Evolutionary conservation across 805 yeast genomes (phyloP), one percentile per base, ranked within the genome.

Genomic region (Candida patagonica): DNA sequence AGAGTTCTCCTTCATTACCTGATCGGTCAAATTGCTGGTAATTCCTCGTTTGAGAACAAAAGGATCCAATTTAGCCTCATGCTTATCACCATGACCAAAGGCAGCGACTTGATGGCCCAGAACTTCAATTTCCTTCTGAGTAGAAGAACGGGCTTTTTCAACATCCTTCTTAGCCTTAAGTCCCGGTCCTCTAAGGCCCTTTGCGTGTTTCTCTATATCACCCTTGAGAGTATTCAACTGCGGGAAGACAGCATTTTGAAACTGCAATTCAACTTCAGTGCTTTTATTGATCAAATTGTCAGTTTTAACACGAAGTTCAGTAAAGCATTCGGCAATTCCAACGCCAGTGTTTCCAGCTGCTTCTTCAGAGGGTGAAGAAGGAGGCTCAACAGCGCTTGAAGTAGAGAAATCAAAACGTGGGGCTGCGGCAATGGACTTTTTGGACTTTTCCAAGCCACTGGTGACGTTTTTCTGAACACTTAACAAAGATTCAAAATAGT

Each of bases 11-110:
- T 63, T 63, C 30, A 53, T 54, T 22, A 73, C 48, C 53, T 73
- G 77, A 22, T 49, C 54, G 9, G 59, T 60, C 4, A 72, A 66
- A 34, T 61, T 55, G 32, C 54, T 50, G 21, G 61, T 41, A 2
- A 67, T 56, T 3, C 44, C 32, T 38, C 75, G 65, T 48, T 65
- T 65, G 32, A 63, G 45, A 21, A 71, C 48, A 46, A 65, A 73
- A 5, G 78, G 78, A 47, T 73, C 78, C 27, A 55, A 56, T 34
- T 56, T 53, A 38, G 61, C 57, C 24, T 68, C 71, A 6, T 60
- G 43, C 39, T 57, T 60, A 26, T 56, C 51, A 21, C 41, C 42
- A 8, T 47, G 48, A 10, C 52, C 51, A 41, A 52, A 61, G 34
- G 65, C 64, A 7, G 61, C 40, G 15, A 65, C 57, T n/a, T 49